Evolutionary conservation across 352 stramenopile genomes (phyloP).

Genomic region (Aphanomyces stellatus): DNA sequence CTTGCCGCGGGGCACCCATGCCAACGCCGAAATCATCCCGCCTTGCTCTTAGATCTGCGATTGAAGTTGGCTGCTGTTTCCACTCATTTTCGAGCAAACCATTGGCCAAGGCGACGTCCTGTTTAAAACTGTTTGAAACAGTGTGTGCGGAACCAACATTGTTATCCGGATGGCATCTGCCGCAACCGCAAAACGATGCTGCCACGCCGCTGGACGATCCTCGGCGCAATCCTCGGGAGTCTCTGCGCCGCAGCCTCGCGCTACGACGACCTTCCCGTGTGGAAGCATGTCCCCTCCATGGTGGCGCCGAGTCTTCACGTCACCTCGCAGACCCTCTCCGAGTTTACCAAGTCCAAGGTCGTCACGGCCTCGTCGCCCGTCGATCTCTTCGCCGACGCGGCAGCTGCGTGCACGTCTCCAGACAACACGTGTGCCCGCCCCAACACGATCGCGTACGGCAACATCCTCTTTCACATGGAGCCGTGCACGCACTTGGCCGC

Average conservation of each 20-base stretch:
- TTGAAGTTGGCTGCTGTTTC: conserved; percentile 4
- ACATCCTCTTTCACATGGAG: conserved; percentile 33
- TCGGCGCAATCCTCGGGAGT: too few relatives aligned
- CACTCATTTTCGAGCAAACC: conserved; percentile 8
- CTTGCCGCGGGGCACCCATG: conserved; percentile 17
- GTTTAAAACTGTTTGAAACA: too few relatives aligned
- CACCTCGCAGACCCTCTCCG: conserved; percentile 5
- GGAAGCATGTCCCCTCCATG: too few relatives aligned
- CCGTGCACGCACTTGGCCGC: conserved; percentile 36
- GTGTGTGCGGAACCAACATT: too few relatives aligned
- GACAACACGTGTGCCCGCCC: background rate
- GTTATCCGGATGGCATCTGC: background rate
- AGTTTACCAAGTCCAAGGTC: background rate
- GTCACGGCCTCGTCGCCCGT: conserved; percentile 35
- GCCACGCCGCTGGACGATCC: too few relatives aligned
- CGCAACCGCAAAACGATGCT: too few relatives aligned
- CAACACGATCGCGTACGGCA: conserved; percentile 57
- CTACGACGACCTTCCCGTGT: too few relatives aligned
- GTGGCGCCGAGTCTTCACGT: background rate
- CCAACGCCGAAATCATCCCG: conserved; percentile 18
- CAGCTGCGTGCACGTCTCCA: background rate
- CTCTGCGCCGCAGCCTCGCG: too few relatives aligned
- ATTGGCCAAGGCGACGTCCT: conserved; percentile 15
- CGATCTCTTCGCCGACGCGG: conserved; percentile 45
- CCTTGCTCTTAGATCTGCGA: background rate